These are phyloP conservation scores for Coemansia sp. DNA, from an alignment of 192 early-diverging fungal species.

Conservation along the genomic window DNA sequence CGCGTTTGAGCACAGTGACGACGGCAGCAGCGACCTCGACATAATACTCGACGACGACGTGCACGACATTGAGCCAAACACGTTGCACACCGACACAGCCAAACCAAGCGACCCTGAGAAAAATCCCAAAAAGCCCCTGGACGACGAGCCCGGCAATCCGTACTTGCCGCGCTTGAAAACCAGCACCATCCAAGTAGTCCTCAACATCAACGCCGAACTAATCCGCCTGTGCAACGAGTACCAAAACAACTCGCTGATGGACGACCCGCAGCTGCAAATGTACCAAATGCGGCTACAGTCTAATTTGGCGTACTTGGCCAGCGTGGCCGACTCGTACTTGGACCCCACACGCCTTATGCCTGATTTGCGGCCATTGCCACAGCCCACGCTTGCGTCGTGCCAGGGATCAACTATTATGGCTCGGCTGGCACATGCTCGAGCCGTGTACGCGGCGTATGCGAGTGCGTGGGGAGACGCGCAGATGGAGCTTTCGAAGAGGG, in stretches of 20 bases:
- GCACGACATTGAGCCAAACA: conserved; percentile 23
- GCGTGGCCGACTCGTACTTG: conserved; percentile 57
- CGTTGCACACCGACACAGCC: too few species aligned
- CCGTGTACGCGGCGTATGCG: conserved; percentile 41
- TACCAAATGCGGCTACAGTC: conserved; percentile 65
- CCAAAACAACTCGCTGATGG: conserved; percentile 61
- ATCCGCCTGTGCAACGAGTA: conserved; percentile 59
- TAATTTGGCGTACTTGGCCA: conserved; percentile 63
- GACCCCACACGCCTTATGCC: conserved; percentile 37
- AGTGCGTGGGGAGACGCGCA: conserved; percentile 38
- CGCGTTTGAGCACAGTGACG: conserved; percentile 21
- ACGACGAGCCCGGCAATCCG: conserved; percentile 36
- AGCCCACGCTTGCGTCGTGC: conserved; percentile 23
- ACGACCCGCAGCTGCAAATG: conserved; percentile 55
- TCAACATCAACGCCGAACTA: conserved; percentile 62
- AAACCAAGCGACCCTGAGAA: too few species aligned
- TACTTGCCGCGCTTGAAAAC: conserved; percentile 52
- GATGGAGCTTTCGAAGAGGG: conserved; percentile 38
- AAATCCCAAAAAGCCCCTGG: neutral
- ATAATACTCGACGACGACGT: conserved; percentile 45
- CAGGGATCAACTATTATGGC: conserved; percentile 34
- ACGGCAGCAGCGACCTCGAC: conserved; percentile 39
- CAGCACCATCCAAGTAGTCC: conserved; percentile 55
- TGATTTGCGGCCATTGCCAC: conserved; percentile 42
- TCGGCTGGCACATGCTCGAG: conserved; percentile 34